Evolutionary conservation across 2,329 filamentous ascomycete species (phyloP).

Genomic region (Elsinoe batatas): DNA sequence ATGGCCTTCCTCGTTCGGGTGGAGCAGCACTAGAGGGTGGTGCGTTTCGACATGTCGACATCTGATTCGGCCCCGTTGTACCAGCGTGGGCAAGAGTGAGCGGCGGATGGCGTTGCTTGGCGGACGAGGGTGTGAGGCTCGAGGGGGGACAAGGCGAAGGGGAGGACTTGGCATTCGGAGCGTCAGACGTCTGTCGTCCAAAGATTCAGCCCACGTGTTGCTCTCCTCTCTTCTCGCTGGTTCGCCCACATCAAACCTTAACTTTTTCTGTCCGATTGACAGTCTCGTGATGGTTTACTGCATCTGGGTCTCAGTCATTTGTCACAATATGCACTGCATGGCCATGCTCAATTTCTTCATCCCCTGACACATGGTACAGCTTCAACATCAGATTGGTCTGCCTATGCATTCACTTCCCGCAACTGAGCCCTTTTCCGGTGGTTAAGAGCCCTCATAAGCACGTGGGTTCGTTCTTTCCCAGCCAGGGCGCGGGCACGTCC

Average conservation of each 20-base stretch:
- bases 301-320: not conserved
- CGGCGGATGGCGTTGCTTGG: constrained; percentile 1
- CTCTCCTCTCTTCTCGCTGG: not conserved
- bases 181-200: not conserved
- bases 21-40: not conserved
- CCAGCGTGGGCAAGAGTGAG: not conserved
- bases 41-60: not conserved
- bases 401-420: not conserved
- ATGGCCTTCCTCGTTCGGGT: constrained; percentile 1
- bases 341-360: not conserved
- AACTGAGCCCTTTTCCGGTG: not conserved
- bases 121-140: not conserved
- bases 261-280: not conserved
- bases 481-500: not conserved
- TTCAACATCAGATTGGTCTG: not conserved
- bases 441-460: not conserved
- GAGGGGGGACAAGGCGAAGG: not conserved
- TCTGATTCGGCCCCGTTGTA: not conserved
- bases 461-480: not conserved
- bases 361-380: not conserved
- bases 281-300: constrained; percentile 2
- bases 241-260: not conserved
- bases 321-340: not conserved
- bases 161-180: not conserved
- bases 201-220: not conserved